Base-by-base conservation (phyloP, 2,329 filamentous ascomycete genomes). In the Hypoxylon sp. region DNA sequence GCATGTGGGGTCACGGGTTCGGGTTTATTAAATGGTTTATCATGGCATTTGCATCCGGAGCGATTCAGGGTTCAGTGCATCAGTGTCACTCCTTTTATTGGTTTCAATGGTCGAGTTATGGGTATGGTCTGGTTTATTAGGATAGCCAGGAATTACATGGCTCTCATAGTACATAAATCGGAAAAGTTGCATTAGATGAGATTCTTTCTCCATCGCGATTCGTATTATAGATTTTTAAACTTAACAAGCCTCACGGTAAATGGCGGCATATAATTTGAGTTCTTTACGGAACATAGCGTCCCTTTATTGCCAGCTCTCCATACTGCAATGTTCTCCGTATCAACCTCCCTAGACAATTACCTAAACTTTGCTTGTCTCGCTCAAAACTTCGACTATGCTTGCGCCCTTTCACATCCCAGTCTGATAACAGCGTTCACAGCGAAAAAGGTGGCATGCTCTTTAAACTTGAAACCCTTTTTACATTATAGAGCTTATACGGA, bases 391-490 rank as follows among this genome's bases (percentile, higher is more conserved):
- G n/a, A n/a, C n/a, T n/a, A n/a, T 37, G 12, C 12, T 1, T 39
- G 16, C 14, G 25, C 14, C 14, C 14, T 39, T 39, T 39, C n/a
- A 5, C 34, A 6, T 5, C 34, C 14, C 34, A 39, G 14, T 16
- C 3, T 2, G 37, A 19, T 3, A 39, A 8, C n/a, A 16, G 37
- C n/a, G 11, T 19, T 21, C 37, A 11, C n/a, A 8, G 12, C 21
- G 21, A n/a, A 8, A 21, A 45, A 45, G 16, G 11, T 12, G 8
- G 11, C 2, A n/a, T 1, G 9, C 19, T 21, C 8, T 1, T 32
- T 45, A 14, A 52, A 48, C 53, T 30, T 63, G 52, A 47, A 61
- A 60, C 57, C 62, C 43, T 65, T 41, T 50, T 50, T 60, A 12
- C n/a, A 59, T 61, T 68, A 62, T 32, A 43, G 43, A 54, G 60